These are phyloP conservation scores for Aspergillus brasiliensis DNA, from an alignment of 2,329 filamentous ascomycete genomes.

Conservation along the genomic window DNA sequence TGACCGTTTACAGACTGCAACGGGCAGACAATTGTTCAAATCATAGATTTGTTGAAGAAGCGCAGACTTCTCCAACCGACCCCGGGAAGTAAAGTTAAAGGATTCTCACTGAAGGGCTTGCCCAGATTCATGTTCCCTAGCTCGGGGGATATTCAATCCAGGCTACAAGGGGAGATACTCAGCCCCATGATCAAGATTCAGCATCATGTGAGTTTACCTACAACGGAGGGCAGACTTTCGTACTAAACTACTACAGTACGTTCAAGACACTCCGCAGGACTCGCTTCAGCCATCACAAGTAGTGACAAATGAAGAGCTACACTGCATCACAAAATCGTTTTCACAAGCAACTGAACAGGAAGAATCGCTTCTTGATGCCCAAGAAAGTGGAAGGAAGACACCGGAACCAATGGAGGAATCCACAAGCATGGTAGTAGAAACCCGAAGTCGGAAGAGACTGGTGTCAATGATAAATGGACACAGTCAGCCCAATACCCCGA, in stretches of 20 bases:
- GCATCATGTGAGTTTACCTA: constrained; percentile 30
- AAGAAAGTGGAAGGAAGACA: constrained; percentile 5
- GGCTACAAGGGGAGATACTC: constrained; percentile 31
- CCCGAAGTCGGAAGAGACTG: constrained; percentile 14
- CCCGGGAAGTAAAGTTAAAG: constrained; percentile 33
- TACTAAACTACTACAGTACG: constrained; percentile 18
- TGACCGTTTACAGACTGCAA: constrained; percentile 32
- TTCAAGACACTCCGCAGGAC: neutral
- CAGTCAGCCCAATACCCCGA: neutral
- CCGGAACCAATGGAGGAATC: constrained; percentile 1
- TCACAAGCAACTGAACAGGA: constrained; percentile 1
- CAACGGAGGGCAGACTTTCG: neutral
- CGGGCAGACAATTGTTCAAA: constrained; percentile 30
- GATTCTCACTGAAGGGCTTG: constrained; percentile 31
- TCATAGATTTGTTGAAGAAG: constrained; percentile 33
- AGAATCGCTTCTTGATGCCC: neutral
- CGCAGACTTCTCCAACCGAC: constrained; percentile 30
- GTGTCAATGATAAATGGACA: neutral
- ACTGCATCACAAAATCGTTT: neutral
- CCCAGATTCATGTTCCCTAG: constrained; percentile 31
- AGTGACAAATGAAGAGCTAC: constrained; percentile 3
- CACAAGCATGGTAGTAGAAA: neutral
- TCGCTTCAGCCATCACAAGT: constrained; percentile 5
- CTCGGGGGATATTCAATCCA: constrained; percentile 20
- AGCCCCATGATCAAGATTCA: constrained; percentile 36